Evolutionary conservation across 169 alveolate genomes (phyloP), one percentile per base, ranked within the genome.

Genomic region (Cryptosporidium bovis): DNA sequence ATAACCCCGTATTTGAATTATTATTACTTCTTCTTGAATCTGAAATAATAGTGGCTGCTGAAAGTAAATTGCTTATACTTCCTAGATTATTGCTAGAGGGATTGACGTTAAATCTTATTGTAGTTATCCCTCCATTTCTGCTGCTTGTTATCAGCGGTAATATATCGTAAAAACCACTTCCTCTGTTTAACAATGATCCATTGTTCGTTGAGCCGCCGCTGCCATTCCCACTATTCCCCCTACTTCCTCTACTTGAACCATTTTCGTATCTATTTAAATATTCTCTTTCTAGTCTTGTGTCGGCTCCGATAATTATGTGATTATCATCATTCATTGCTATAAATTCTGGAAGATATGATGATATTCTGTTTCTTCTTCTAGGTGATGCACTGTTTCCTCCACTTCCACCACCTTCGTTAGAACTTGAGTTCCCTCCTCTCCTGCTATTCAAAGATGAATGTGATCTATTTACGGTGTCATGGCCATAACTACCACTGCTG

Each of bases 101-200:
- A 46, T 77, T 77, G 12, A 77, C 77, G 50, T 77, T 77, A 48
- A 77, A 60, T 20, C 85, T 33, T 12, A 77, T 77, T 1, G 85
- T 77, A 24, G 85, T 77, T 12, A 77, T 44, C 34, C 85, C 71
- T 24, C 85, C 85, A 27, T 27, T 77, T 46, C 85, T 77, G 40
- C 51, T 77, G 24, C 66, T 77, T 2, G 85, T 34, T n/a, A 77
- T 77, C 20, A 77, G 51, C 13, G 85, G 85, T 40, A 77, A 36
- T 29, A 77, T 31, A 64, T 77, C 85, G 27, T 60, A 77, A 20
- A 77, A 64, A 46, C 46, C 46, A 40, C 62, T 53, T 31, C 68
- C 51, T 64, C 51, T 20, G 29, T 51, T 68, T 62, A 68, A 51
- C 16, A 69, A 13, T 8, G 55, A 66, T 29, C 67, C 83, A 16